Base-by-base conservation (phyloP, 1,284 basidiomycete species). In the Pseudozyma tsukubaensis region DNA sequence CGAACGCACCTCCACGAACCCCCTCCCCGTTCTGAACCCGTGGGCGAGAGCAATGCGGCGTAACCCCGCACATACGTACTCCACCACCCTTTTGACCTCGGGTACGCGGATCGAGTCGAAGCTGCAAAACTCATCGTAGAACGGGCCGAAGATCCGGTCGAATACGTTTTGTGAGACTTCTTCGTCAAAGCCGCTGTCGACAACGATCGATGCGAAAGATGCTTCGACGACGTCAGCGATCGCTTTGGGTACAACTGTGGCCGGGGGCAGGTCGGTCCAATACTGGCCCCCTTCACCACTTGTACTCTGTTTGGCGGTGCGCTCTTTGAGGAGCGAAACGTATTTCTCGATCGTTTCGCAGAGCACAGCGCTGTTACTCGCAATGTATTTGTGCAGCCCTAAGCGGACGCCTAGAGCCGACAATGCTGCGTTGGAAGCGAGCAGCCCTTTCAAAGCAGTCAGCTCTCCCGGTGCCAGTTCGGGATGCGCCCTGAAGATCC, bases 191-290 rank as follows among this genome's bases (percentile, higher is more conserved):
- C 50, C 60, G 18, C 55, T 37, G 36, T 81, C 78, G n/a, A 79
- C 72, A 9, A 79, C 62, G 14, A 81, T 63, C 2, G 58, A 53
- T 1, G 72, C 79, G 29, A 81, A 59, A 0, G 52, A 29, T 5
- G 72, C 62, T 40, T 81, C 79, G 14, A 76, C 70, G 1, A 81
- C 57, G 48, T 80, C 74, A 1, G 77, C 77, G 0, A 76, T 29
- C 13, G 67, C 64, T 21, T 81, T 81, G 1, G 71, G 71, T 3
- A 51, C 29, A 0, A 13, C 36, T n/a, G 59, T 10, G 0, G 13
- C 32, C 1, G 3, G 12, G 14, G 29, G n/a, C 14, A 53, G 11
- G 1, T 21, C 8, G 1, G 45, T 49, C 73, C 70, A 76, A 44
- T 78, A 74, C 53, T 67, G 64, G 12, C 34, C 44, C 12, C 12